Base-by-base conservation (phyloP, 2,329 filamentous ascomycete species). In the Xylogone sp. region DNA sequence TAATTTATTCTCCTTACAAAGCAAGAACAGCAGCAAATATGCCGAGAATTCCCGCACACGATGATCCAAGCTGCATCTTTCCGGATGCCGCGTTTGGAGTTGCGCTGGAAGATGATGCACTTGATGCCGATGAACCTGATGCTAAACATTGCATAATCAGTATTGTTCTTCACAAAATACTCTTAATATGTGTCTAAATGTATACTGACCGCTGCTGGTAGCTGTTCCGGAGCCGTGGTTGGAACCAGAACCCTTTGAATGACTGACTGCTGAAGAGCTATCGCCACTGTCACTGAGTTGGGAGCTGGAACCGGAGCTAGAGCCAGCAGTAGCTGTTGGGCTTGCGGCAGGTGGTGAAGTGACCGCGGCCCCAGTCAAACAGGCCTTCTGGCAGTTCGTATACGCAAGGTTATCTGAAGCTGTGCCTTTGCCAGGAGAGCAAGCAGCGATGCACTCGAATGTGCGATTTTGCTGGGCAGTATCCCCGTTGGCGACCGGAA, bases 391-490 rank as follows among this genome's bases (percentile, higher is more conserved):
- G 50, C 55, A 59, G n/a, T 43, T 48, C 24, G 46, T 34, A 43
- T 51, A 59, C 3, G 45, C 46, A 7, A 46, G n/a, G 42, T 57
- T 54, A 7, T 50, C 57, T 12, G 53, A 9, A 1, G 53, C 47
- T n/a, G 51, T 54, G n/a, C 57, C 57, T 19, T 59, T 51, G 5
- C 57, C 57, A 22, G 54, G 47, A n/a, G 45, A 19, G 46, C 56
- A 58, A 10, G 34, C 43, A 29, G 13, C 13, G 24, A 58, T 49
- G 34, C 54, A 56, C 3, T 31, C 46, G 42, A 49, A 50, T 18
- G 47, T 49, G 16, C 42, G 18, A 27, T 54, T 56, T 20, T 45
- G 44, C 21, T 44, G 29, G 18, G 24, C 43, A 27, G 27, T 45
- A 18, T 50, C 43, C 12, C 19, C 27, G 16, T 21, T 34, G 12